Conservation (phyloP, 352 stramenopile genomes). For the Globisporangium lucens region DNA sequence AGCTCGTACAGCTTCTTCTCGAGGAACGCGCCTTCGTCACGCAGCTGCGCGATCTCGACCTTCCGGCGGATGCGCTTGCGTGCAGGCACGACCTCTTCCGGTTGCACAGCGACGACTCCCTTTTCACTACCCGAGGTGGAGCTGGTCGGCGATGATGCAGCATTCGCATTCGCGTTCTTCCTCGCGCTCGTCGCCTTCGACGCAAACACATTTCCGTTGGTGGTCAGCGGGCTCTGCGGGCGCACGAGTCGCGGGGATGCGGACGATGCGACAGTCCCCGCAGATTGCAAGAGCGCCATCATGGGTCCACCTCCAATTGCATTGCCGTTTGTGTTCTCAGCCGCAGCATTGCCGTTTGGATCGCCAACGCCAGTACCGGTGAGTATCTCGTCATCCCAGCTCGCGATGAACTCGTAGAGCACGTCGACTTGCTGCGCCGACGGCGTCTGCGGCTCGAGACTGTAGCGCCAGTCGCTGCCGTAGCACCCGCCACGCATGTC, state of each 20-base stretch:
- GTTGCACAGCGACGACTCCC: neutral
- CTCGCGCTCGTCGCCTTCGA: neutral
- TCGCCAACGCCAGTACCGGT: neutral
- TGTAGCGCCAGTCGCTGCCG: neutral
- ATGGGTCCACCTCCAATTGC: neutral
- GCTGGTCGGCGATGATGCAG: neutral
- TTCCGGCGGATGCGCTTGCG: slow-evolving; percentile 3
- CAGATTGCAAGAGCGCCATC: neutral
- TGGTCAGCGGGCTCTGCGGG: neutral
- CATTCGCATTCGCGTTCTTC: no score
- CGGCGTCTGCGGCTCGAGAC: neutral
- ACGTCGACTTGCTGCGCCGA: neutral
- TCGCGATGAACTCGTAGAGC: neutral
- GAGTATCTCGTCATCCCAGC: neutral
- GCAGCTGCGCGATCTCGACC: slow-evolving; percentile 2
- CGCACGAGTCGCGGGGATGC: neutral
- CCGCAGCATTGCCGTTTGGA: neutral
- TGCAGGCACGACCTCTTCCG: neutral
- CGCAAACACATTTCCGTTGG: neutral
- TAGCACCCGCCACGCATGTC: neutral
- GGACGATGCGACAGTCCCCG: neutral
- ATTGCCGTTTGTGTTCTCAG: neutral
- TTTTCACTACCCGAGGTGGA: neutral
- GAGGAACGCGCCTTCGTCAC: neutral
- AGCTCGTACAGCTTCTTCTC: slow-evolving; percentile 2